phyloP scores from a whole-genome alignment of 2,329 filamentous ascomycete species.

The Pyrenophora tritici-repentis region DNA sequence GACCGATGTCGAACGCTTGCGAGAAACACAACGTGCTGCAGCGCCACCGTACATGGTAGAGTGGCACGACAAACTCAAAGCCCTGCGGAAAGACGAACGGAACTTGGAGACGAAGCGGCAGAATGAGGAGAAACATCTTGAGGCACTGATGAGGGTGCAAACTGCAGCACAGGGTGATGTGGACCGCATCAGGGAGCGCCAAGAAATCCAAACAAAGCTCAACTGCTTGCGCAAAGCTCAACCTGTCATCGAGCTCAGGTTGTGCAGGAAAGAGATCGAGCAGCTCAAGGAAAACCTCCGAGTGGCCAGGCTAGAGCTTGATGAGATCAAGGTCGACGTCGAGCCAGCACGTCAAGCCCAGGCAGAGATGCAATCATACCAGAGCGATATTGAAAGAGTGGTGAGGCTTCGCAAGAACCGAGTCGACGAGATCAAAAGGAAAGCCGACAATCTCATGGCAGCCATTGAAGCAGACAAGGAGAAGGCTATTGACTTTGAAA shows the following conservation, averaged over 20 bases:
- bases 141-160: constrained; percentile 73
- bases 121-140: constrained; percentile 65
- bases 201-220: constrained; percentile 66
- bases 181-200: constrained; percentile 77
- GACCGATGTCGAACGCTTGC: constrained; percentile 77
- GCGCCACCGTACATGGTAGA: constrained; percentile 79
- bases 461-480: constrained; percentile 44
- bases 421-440: constrained; percentile 60
- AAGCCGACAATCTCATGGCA: constrained; percentile 52
- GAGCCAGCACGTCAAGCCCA: constrained; percentile 73
- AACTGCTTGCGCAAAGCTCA: constrained; percentile 68
- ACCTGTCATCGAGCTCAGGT: constrained; percentile 68
- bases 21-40: constrained; percentile 86
- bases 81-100: constrained; percentile 71
- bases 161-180: constrained; percentile 78
- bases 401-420: constrained; percentile 60
- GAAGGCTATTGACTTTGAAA: constrained; percentile 51
- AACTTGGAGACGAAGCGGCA: constrained; percentile 63
- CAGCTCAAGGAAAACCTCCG: constrained; percentile 62
- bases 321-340: constrained; percentile 62
- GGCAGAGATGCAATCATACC: constrained; percentile 72
- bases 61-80: constrained; percentile 77
- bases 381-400: constrained; percentile 59
- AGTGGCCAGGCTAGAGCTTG: constrained; percentile 61
- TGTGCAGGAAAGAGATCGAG: constrained; percentile 55